Percentiles rank a stretch among this genome's conserved stretches.
phyloP scores from a whole-genome alignment of 75 land plant species.

The Cunninghamia lanceolata region DNA sequence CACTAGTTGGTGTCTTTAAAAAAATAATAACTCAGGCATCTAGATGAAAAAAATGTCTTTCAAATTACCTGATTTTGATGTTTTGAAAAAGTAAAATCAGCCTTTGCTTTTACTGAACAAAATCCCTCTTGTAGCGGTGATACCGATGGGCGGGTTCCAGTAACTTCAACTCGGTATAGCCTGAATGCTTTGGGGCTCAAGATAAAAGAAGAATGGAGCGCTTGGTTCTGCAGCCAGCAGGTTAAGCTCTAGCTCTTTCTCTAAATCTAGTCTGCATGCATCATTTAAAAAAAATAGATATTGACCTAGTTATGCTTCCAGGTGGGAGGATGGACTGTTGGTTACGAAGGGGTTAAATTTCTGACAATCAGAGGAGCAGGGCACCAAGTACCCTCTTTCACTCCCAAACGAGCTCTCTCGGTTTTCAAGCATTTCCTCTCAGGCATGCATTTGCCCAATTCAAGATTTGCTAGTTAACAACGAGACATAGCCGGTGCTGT shows the following conservation, averaged over 20 bases:
- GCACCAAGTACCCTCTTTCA: slow-evolving; percentile 60
- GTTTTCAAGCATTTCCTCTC: slow-evolving; percentile 22
- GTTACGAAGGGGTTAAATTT: slow-evolving; percentile 61
- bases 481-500: background rate
- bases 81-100: background rate
- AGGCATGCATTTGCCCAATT: slow-evolving; percentile 6
- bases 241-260: slow-evolving; percentile 15
- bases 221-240: slow-evolving; percentile 56
- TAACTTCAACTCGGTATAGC: slow-evolving; percentile 58
- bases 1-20: background rate
- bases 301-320: background rate
- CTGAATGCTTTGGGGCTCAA: slow-evolving; percentile 41
- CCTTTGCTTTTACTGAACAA: too few species aligned
- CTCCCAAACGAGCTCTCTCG: slow-evolving; percentile 25
- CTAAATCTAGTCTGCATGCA: background rate
- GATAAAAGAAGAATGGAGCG: slow-evolving; percentile 41
- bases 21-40: too few species aligned
- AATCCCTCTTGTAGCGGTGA: slow-evolving; percentile 45
- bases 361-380: slow-evolving; percentile 82
- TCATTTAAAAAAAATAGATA: background rate
- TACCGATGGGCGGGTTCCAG: slow-evolving; percentile 62
- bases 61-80: background rate
- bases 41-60: background rate
- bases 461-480: background rate
- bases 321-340: slow-evolving; percentile 69